Percentiles rank a stretch among this genome's conserved stretches.
These are phyloP conservation scores for Pelargonium nanum DNA, from an alignment of 345 rosid genomes.

Conservation along the genomic window DNA sequence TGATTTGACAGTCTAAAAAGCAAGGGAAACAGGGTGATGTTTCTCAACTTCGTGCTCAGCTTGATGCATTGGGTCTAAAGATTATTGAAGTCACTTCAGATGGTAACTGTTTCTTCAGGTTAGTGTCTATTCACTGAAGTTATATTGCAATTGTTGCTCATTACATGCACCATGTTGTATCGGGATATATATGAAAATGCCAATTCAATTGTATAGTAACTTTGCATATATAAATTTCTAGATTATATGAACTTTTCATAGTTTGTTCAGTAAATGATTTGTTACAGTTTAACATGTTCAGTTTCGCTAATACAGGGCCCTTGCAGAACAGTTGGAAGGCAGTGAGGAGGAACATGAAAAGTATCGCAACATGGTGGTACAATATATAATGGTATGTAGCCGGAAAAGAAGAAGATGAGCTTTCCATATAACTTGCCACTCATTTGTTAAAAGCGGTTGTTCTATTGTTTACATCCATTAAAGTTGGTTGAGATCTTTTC, in stretches of 20 bases:
- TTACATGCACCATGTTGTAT: background rate
- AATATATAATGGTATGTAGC: slow-evolving; percentile 51
- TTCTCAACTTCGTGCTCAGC: slow-evolving; percentile 52
- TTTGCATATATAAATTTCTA: background rate
- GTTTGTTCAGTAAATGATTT: background rate
- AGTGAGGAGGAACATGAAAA: slow-evolving; percentile 66
- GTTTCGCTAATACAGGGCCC: slow-evolving; percentile 34
- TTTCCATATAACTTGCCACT: background rate
- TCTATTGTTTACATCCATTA: background rate
- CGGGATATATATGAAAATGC: background rate
- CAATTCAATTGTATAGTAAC: background rate
- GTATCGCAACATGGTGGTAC: slow-evolving; percentile 62
- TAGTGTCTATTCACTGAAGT: slow-evolving; percentile 17
- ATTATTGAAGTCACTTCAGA: slow-evolving; percentile 74
- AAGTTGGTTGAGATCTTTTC: background rate
- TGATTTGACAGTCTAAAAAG: slow-evolving; percentile 45
- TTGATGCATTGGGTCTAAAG: slow-evolving; percentile 61
- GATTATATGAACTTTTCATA: background rate
- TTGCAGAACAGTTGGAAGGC: slow-evolving; percentile 89
- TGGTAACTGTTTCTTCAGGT: slow-evolving; percentile 98
- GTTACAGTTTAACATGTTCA: slow-evolving; percentile 2
- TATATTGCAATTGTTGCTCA: background rate
- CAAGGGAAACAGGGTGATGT: slow-evolving; percentile 59
- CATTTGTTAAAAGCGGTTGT: background rate
- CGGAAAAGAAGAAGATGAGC: background rate